phyloP scores from a whole-genome alignment of 78 protist genomes.

The Emiliania huxleyi region DNA sequence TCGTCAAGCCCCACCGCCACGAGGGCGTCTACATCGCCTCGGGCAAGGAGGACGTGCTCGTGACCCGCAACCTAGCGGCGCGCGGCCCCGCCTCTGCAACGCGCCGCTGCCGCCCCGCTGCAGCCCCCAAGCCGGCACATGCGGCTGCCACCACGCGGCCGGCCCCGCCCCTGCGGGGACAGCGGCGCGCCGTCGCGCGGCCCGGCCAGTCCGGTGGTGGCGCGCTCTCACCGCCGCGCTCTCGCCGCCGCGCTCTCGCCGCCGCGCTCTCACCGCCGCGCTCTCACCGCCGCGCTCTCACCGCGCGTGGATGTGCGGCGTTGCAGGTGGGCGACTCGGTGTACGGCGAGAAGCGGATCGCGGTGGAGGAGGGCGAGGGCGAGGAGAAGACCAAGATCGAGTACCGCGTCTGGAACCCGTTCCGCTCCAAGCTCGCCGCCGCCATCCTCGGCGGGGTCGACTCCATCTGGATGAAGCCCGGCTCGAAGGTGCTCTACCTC shows the following conservation, averaged over 20 bases:
- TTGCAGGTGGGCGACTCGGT: slow-evolving; percentile 96
- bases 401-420: slow-evolving; percentile 99
- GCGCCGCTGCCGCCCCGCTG: no score
- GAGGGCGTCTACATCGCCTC: slow-evolving; percentile 89
- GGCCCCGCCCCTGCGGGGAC: no score
- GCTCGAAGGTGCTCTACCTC: slow-evolving; percentile 97
- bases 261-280: no score
- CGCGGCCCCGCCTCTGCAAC: no score
- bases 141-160: no score
- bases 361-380: slow-evolving; percentile 74
- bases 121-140: no score
- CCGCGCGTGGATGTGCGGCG: no score
- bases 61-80: slow-evolving; percentile 89
- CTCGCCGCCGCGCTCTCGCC: no score
- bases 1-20: slow-evolving; percentile 90
- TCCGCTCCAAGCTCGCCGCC: slow-evolving; percentile 99
- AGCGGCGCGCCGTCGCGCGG: no score
- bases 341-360: slow-evolving; percentile 98
- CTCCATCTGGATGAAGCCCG: slow-evolving; percentile 90
- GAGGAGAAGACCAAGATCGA: slow-evolving; percentile 78
- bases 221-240: no score
- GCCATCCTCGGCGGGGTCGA: slow-evolving; percentile 97
- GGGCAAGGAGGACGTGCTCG: slow-evolving; percentile 88
- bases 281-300: no score
- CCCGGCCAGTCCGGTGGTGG: no score